Base-by-base conservation (phyloP, 2,329 filamentous ascomycete species). In the Pseudonectria buxi region DNA sequence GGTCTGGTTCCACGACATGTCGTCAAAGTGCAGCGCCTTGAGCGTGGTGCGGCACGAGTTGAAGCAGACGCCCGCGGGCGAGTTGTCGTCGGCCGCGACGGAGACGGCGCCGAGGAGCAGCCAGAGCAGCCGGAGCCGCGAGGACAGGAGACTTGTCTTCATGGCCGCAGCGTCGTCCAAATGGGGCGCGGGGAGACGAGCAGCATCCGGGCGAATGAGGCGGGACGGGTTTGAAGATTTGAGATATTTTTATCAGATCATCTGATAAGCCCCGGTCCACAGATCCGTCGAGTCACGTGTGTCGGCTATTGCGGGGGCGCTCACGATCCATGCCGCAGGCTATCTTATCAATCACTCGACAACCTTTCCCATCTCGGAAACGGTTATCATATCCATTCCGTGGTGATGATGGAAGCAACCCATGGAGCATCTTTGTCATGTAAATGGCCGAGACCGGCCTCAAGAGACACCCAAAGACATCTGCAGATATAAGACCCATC, bases 11-110 rank as follows among this genome's bases (percentile, higher is more conserved):
- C 36, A 22, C 4, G 47, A 40, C 28, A 47, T 43, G 31, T 64
- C 62, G 32, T 47, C 45, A 38, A 63, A 65, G n/a, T 45, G 50
- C 13, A 57, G 42, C 6, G 39, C 32, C 14, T 33, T 36, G 3
- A 64, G 49, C 15, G 52, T 41, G 24, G 48, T 50, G 12, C 51
- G 37, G 38, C 62, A 65, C 13, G 60, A 47, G 31, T 57, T 46
- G 22, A 54, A 59, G 43, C 61, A 64, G n/a, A 54, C 35, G 12
- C 40, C n/a, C 6, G 44, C 37, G 1, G 46, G 36, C 6, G 45
- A 46, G 24, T 37, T 32, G 14, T 32, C 38, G 27, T 35, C 22
- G 10, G 30, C 33, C 2, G 13, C 18, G 10, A 9, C 26, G 4
- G 25, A 5, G 0, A 14, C 16, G 3, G 6, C 14, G 16, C 35